These are phyloP conservation scores for Xerocomellus amylosporus DNA, from an alignment of 768 basidiomycete species.

Conservation along the genomic window DNA sequence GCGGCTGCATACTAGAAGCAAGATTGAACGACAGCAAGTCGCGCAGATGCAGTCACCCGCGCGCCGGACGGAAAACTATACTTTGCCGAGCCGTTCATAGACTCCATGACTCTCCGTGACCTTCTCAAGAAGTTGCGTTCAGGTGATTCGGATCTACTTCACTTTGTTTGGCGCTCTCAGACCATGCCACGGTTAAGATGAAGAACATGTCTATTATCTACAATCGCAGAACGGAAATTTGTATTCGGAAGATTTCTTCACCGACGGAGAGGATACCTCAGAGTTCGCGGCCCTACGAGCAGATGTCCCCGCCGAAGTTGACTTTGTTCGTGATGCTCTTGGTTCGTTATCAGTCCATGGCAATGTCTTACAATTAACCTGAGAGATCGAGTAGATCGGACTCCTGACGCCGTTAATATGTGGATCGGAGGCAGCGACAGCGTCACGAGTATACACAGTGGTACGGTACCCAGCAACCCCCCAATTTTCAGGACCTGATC, in stretches of 20 bases:
- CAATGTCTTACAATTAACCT: not conserved
- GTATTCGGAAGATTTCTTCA: conserved; percentile 48
- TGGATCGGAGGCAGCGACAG: conserved; percentile 85
- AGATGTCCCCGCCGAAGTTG: conserved; percentile 67
- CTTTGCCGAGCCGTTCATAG: conserved; percentile 72
- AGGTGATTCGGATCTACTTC: conserved; percentile 23
- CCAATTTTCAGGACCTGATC: not conserved
- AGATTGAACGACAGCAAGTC: conserved; percentile 39
- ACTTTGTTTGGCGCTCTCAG: not conserved
- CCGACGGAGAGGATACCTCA: conserved; percentile 37
- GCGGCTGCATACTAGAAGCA: not conserved
- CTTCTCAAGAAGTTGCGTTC: conserved; percentile 46
- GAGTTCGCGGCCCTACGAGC: conserved; percentile 61
- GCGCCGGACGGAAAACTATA: conserved; percentile 55
- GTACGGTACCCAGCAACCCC: conserved; percentile 38
- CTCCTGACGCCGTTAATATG: conserved; percentile 87
- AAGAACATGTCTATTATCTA: conserved; percentile 58
- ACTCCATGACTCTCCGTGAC: conserved; percentile 62
- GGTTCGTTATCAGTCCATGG: conserved; percentile 44
- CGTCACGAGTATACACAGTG: conserved; percentile 83
- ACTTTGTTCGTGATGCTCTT: conserved; percentile 75
- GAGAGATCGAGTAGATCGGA: conserved; percentile 39
- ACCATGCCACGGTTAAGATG: not conserved
- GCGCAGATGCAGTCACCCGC: conserved; percentile 69
- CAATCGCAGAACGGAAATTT: conserved; percentile 94